Percentiles rank a stretch among this genome's conserved stretches.
Evolutionary conservation across 306 rosid species (phyloP).

Genomic region (Lotus japonicus): DNA sequence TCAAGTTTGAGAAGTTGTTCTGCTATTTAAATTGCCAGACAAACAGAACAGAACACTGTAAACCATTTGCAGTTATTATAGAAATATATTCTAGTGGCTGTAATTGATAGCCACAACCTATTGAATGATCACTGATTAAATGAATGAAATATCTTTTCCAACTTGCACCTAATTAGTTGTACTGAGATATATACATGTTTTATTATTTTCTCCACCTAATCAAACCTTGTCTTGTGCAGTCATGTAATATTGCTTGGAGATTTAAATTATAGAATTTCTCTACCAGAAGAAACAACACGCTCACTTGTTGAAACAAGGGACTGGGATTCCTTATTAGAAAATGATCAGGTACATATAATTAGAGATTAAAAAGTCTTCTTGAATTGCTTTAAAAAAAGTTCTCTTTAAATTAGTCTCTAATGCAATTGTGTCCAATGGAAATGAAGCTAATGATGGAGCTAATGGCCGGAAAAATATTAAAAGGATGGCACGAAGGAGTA

Average conservation of each 20-base stretch:
- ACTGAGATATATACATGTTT: background rate
- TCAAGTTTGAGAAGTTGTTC: conserved; percentile 8
- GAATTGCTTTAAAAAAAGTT: background rate
- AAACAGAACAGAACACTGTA: conserved; percentile 3
- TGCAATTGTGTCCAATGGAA: conserved; percentile 4
- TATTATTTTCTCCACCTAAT: conserved; percentile 7
- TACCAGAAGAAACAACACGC: conserved; percentile 68
- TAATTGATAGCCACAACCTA: conserved; percentile 6
- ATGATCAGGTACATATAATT: conserved; percentile 64
- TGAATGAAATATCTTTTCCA: background rate
- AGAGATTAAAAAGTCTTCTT: background rate
- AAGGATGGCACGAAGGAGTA: conserved; percentile 75
- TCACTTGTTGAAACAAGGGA: conserved; percentile 43
- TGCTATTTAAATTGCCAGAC: background rate
- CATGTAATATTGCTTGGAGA: conserved; percentile 79
- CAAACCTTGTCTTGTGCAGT: conserved; percentile 40
- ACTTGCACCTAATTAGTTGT: conserved; percentile 16
- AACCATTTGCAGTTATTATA: conserved; percentile 12
- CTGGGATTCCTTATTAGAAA: conserved; percentile 61
- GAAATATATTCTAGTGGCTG: background rate
- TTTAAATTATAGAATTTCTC: conserved; percentile 72
- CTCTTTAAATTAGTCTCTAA: background rate
- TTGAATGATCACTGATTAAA: background rate
- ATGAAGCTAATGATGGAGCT: conserved; percentile 71
- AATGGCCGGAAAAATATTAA: conserved; percentile 44